Evolutionary conservation across 2,329 filamentous ascomycete genomes (phyloP), one percentile per base, ranked within the genome.

Genomic region (Whalleya microplaca): DNA sequence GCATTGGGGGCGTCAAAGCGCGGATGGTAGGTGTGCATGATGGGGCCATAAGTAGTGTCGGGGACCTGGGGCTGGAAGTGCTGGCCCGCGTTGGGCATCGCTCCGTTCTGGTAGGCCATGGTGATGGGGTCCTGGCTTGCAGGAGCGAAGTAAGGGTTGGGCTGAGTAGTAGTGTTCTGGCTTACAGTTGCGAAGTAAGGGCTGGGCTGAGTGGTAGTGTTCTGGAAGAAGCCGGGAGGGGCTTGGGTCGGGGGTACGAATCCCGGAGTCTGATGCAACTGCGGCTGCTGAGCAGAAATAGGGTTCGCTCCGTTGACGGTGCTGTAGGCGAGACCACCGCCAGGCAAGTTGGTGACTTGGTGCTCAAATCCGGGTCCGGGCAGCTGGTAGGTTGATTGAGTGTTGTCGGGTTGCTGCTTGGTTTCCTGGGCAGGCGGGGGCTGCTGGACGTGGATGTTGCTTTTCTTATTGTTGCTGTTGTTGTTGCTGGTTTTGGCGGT

Each of bases 41-140:
- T 81, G 1, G 82, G 78, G 2, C 84, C 84, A 66, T 79, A 76
- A 43, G 79, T 80, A 16, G 83, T 84, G 62, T 84, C 81, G 2
- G 83, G 82, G 16, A 84, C 81, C 23, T 81, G 83, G 1, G 84
- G 84, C 65, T 86, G 81, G 64, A 82, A 86, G 68, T 83, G 79
- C 48, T 81, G 68, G 51, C 79, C 80, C 46, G 66, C 66, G 27
- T 73, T 69, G 42, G 76, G 73, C 61, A 75, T 78, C n/a, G 64
- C 67, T n/a, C 72, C 60, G 62, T 77, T 77, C 58, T 73, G 72
- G 63, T 81, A 62, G 1, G 53, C 46, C 60, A 62, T 62, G 27
- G 5, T 50, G 27, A 6, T 50, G 41, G 80, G 55, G 74, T 73
- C 51, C 71, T 73, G 74, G 75, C 37, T 42, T 53, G 61, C 55